Evolutionary conservation across 352 stramenopile genomes (phyloP), one percentile per base, ranked within the genome.

Genomic region (Globisporangium heterothallicum): DNA sequence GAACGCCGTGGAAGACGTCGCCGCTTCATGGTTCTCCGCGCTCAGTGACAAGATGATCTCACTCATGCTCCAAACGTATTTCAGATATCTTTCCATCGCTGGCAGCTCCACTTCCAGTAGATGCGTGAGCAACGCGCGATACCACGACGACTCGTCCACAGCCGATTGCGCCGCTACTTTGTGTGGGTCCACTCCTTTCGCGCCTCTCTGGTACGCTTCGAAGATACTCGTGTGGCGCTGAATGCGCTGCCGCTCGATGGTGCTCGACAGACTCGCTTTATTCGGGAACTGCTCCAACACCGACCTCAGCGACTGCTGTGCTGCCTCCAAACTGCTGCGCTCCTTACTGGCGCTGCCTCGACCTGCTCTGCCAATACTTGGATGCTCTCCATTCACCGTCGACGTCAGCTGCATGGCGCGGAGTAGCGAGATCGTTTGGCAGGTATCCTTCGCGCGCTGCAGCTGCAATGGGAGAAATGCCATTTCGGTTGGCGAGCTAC

Each of bases 11-110:
- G 58, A 43, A 16, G 49, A 32, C 35, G 35, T 27, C 6, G 62
- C 4, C 18, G 61, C 46, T 24, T 61, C 42, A 4, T 59, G 29
- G 14, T 46, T 63, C 16, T 69, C 57, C 0, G 42, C 14, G 8
- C 58, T 59, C 1, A 86, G 45, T 10, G 68, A 59, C n/a, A 68
- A 36, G 35, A 86, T 35, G 6, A 24, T 50, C 35, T 84, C 70
- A 10, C 64, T 56, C 1, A 63, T 57, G 13, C 46, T 61, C 70
- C 75, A 82, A 14, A 82, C 49, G 10, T 68, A 66, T 12, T 49
- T 66, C 16, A 82, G 42, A 41, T 83, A 82, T 2, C 36, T 32
- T 22, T 77, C 70, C 57, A 86, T 75, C 1, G 65, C 68, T n/a
- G 70, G 70, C 5, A 86, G 48, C 26, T 86, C 72, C 5, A 74